Base-by-base conservation (phyloP, 2,329 filamentous ascomycete genomes). In the Didymella arachidicola region DNA sequence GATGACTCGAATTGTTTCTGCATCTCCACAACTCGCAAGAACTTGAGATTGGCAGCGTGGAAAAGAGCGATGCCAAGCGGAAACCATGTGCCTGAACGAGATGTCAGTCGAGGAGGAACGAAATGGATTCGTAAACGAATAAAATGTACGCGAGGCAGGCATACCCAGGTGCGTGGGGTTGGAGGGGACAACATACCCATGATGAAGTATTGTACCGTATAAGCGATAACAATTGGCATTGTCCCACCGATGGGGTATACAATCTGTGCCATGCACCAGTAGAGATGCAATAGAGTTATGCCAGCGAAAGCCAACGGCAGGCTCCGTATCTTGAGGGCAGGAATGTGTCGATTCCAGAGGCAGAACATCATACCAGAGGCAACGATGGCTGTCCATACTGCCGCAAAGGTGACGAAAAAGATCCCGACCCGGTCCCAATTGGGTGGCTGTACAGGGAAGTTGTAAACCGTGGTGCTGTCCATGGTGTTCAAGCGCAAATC, bases 61-160 rank as follows among this genome's bases (percentile, higher is more conserved):
- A 66, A 68, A 4, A 66, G 45, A 10, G 62, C 63, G n/a, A 68
- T 65, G 26, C 65, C 65, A 11, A 68, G 51, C 16, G 65, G 65
- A 25, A 63, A 62, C 62, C 61, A 65, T 6, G 45, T 61, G 3
- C 65, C 36, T 39, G 18, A 8, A 7, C 19, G 36, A 7, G n/a
- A 39, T 3, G 36, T 39, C 36, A 39, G 18, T 39, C 11, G n/a
- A 4, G 34, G 19, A 11, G 36, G 10, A 19, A 18, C 10, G 8
- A 2, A 19, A 8, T 39, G 3, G 18, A 39, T 11, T 39, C 36
- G 18, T 19, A 19, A 10, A 19, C 10, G 8, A 8, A 2, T 19
- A n/a, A 7, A n/a, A 36, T 1, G 32, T n/a, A n/a, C 16, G 11
- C 7, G 32, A 6, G n/a, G 14, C 16, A 36, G 5, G 4, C 6